phyloP scores from a whole-genome alignment of 371 early-diverging fungal species.

The Ecytonucleospora hepatopenaei region DNA sequence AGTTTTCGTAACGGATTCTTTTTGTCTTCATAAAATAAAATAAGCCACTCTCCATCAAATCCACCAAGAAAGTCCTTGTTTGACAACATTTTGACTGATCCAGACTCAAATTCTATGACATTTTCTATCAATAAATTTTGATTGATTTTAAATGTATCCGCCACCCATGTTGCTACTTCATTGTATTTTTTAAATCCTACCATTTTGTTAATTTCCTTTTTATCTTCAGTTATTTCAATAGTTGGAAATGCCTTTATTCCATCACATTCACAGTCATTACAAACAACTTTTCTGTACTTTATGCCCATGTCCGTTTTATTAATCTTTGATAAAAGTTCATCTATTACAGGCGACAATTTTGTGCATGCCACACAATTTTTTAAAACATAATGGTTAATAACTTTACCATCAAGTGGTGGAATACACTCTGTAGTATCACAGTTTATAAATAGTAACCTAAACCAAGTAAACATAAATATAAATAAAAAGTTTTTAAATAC shows the following conservation, averaged over 20 bases:
- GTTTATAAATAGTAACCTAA: neutral
- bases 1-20: constrained; percentile 32
- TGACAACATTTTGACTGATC: constrained; percentile 31
- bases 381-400: constrained; percentile 47
- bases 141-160: constrained; percentile 8
- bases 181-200: constrained; percentile 36
- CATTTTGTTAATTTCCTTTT: constrained; percentile 25
- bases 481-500: neutral
- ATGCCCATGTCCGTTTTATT: constrained; percentile 27
- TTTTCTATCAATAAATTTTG: constrained; percentile 29
- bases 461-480: neutral
- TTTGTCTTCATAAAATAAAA: constrained; percentile 52
- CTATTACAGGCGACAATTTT: constrained; percentile 42
- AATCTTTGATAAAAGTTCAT: constrained; percentile 36
- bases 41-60: constrained; percentile 57
- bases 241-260: constrained; percentile 53
- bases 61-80: constrained; percentile 53
- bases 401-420: constrained; percentile 4
- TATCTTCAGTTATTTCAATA: constrained; percentile 42
- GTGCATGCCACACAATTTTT: constrained; percentile 50
- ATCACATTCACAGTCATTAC: constrained; percentile 45
- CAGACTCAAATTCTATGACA: constrained; percentile 7
- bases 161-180: constrained; percentile 30
- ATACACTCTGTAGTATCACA: neutral
- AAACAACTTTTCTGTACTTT: constrained; percentile 45